Evolutionary conservation across 1,284 basidiomycete genomes (phyloP).

Genomic region (Ganoderma resinaceum): DNA sequence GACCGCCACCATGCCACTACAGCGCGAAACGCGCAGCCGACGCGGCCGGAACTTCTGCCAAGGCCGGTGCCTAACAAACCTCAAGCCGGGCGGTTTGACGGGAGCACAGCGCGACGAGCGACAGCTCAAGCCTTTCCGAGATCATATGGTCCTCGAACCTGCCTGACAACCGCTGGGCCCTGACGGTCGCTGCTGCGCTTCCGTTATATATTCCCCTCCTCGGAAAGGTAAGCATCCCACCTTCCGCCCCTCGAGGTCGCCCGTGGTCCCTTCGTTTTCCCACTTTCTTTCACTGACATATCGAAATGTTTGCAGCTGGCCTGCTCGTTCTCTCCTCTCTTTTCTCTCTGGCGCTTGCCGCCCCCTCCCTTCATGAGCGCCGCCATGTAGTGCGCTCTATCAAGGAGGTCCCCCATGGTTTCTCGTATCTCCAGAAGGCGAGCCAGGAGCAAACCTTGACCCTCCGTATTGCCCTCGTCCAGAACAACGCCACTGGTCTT

Average conservation of each 20-base stretch:
- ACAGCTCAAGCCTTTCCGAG: slow-evolving; percentile 12
- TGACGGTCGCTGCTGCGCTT: slow-evolving; percentile 10
- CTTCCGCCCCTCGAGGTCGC: slow-evolving; percentile 53
- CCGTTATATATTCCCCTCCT: slow-evolving; percentile 17
- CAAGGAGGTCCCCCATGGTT: slow-evolving; percentile 30
- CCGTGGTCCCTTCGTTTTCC: slow-evolving; percentile 41
- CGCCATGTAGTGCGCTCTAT: slow-evolving; percentile 28
- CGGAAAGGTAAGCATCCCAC: slow-evolving; percentile 7
- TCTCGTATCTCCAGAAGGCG: slow-evolving; percentile 30
- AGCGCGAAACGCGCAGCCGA: slow-evolving; percentile 4
- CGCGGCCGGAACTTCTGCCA: slow-evolving; percentile 20
- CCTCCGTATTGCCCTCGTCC: slow-evolving; percentile 37
- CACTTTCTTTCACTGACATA: slow-evolving; percentile 27
- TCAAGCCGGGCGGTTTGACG: slow-evolving; percentile 20
- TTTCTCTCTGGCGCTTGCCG: slow-evolving; percentile 32
- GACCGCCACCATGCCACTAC: not conserved
- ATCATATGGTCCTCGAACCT: slow-evolving; percentile 26
- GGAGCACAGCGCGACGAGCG: slow-evolving; percentile 16
- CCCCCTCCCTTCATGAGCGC: slow-evolving; percentile 41
- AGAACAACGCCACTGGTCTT: slow-evolving; percentile 35
- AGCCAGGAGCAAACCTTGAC: slow-evolving; percentile 28
- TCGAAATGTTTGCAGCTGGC: slow-evolving; percentile 36
- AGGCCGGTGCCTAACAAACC: slow-evolving; percentile 23
- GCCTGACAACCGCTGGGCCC: slow-evolving; percentile 24
- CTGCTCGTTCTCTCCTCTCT: slow-evolving; percentile 34